These are phyloP conservation scores for Lipomyces sp. DNA, from an alignment of 805 yeast genomes.

Conservation along the genomic window DNA sequence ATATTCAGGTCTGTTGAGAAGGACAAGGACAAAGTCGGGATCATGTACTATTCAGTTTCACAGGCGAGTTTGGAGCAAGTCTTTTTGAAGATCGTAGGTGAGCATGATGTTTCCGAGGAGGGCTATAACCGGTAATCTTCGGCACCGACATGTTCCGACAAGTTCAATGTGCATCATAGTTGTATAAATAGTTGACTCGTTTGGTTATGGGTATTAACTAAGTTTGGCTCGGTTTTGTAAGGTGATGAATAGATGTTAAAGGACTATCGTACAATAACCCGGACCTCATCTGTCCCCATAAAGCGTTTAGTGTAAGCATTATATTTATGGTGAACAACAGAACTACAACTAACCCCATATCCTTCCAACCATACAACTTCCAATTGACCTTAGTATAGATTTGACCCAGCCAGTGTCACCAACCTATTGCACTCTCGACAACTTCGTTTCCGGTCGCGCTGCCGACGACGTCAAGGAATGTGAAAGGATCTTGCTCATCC, in stretches of 20 bases:
- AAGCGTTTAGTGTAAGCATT: not conserved
- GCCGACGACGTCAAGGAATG: slow-evolving; percentile 28
- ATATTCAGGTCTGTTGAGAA: slow-evolving; percentile 29
- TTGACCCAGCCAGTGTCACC: slow-evolving; percentile 2
- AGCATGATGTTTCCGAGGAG: slow-evolving; percentile 41
- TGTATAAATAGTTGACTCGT: not conserved
- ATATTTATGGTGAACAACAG: not conserved
- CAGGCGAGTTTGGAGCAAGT: slow-evolving; percentile 45
- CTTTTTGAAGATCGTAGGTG: slow-evolving; percentile 43
- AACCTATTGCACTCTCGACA: slow-evolving; percentile 22
- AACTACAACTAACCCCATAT: not conserved
- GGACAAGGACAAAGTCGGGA: slow-evolving; percentile 19
- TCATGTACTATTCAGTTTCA: slow-evolving; percentile 43
- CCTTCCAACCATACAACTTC: not conserved
- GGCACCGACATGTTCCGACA: not conserved
- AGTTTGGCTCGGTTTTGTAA: not conserved
- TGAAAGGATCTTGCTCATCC: slow-evolving; percentile 29
- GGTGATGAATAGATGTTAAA: not conserved
- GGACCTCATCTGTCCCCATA: not conserved
- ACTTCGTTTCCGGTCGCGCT: slow-evolving; percentile 26
- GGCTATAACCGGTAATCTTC: slow-evolving; percentile 27
- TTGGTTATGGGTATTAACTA: not conserved
- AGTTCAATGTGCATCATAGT: too few relatives aligned
- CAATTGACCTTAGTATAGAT: not conserved
- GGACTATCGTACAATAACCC: not conserved